Base-by-base conservation (phyloP, 129 eudicot species). In the Escallonia herrerae region DNA sequence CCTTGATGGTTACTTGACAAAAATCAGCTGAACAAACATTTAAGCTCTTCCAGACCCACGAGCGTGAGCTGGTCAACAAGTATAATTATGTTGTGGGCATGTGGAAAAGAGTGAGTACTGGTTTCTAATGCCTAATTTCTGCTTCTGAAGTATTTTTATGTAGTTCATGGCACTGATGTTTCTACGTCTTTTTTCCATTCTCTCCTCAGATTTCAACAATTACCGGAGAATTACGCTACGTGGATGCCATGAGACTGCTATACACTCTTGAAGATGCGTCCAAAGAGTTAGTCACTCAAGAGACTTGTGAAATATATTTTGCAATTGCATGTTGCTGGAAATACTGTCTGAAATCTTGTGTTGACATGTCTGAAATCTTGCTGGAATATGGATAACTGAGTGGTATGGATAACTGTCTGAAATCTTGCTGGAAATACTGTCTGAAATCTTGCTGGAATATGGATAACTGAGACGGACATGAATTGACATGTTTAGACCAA, bases 81-180 rank as follows among this genome's bases (percentile, higher is more conserved):
- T 83, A 93, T 66, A 93, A 93, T 63, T 81, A 81, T 71, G 96
- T 93, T 57, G 85, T 93, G 76, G 75, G 86, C 78, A 80, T 86
- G 50, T 88, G 96, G 98, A 86, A 76, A 89, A 79, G 98, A 82
- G 98, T 93, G 70, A 85, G 96, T 79, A 15, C 15, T 33, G 10
- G 40, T 62, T 15, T 68, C 42, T 0, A 22, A 22, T 22, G 1
- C 33, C 33, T 22, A 1, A 0, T 22, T 22, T 22, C 33, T 22
- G 33, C 33, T 22, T 22, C 1, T 22, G 33, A 22, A 22, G 33
- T 22, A 22, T 22, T 4, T 41, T 11, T 12, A 11, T 40, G 47
- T 12, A 22, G 22, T 43, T 10, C 4, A 5, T 37, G 45, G 6
- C 38, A 42, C 55, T 43, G 37, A 6, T 44, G 15, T 14, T 3